phyloP scores from a whole-genome alignment of 129 eudicot genomes.

The Escallonia herrerae region DNA sequence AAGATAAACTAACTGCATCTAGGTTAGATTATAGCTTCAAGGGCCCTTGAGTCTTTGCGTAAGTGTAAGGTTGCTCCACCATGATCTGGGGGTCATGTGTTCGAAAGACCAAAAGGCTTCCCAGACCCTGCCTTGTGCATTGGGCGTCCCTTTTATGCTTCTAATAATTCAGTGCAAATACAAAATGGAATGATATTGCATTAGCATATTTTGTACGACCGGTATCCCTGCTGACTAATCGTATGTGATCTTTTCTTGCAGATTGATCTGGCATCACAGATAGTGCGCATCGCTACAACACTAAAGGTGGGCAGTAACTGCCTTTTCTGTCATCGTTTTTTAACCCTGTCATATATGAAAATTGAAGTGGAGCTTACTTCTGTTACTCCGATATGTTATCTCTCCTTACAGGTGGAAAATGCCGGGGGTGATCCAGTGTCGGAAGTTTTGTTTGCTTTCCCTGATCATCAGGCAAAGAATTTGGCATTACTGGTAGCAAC shows the following conservation, averaged over 20 bases:
- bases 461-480: conserved; percentile 61
- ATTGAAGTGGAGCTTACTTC: neutral
- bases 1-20: too few species aligned
- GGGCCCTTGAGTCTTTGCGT: neutral
- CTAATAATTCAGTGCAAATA: neutral
- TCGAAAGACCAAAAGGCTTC: neutral
- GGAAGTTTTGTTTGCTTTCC: conserved; percentile 60
- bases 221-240: conserved; percentile 6
- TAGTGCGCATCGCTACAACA: conserved; percentile 59
- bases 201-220: neutral
- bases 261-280: conserved; percentile 84
- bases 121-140: neutral
- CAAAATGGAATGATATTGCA: too few species aligned
- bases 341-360: neutral
- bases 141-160: neutral
- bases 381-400: neutral
- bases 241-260: conserved; percentile 31
- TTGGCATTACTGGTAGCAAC: conserved; percentile 45
- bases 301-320: conserved; percentile 44
- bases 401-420: conserved; percentile 57
- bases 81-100: neutral
- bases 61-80: neutral
- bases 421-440: conserved; percentile 60
- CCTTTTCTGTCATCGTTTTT: conserved; percentile 6
- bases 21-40: too few species aligned